Evolutionary conservation across 1,139 yeast species (phyloP), one percentile per base, ranked within the genome.

Genomic region (Groenewaldozyma auringiensis): DNA sequence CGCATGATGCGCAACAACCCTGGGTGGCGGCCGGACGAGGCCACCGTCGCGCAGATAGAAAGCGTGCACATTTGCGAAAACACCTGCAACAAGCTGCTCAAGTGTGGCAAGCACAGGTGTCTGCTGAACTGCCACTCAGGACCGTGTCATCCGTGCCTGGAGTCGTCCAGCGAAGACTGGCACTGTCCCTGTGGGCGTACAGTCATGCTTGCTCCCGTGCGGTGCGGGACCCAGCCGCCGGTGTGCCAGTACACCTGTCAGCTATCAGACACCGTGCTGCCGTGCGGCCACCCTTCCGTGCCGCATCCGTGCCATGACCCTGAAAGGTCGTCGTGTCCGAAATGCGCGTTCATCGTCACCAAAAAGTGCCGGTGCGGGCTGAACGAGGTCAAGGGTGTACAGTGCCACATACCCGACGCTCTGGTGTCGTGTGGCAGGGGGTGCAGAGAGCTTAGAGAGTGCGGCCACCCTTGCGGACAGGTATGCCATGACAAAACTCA

Each of bases 141-240:
- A 0, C 76, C 85, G 1, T 88, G 96, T 65, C 79, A 81, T 2
- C 83, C 89, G 8, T 88, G 97, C 61, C 63, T 85, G 43, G 95
- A 87, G 57, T 83, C 95, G 3, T 75, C 87, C 11, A 78, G 80
- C 44, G 92, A 85, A 27, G 96, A 88, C 60, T 68, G 86, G 55
- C 74, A 80, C 2, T 88, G 97, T 60, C 75, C 83, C 47, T 88
- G 97, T 69, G 96, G 96, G 1, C 72, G 75, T 49, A 88, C 96
- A 0, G 72, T 82, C 2, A 69, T 87, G 8, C 75, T 75, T 43
- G 96, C 96, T 0, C 97, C 97, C 0, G 88, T 87, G 9, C 71
- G 96, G 53, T 88, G 97, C 67, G 96, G 96, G 11, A 78, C 92
- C 0, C 70, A 67, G 41, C 62, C 79, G 27, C 83, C 92, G 4